Percentiles rank a stretch among this genome's conserved stretches.
phyloP scores from a whole-genome alignment of 78 protist genomes.

The Chrysochromulina tobinii region DNA sequence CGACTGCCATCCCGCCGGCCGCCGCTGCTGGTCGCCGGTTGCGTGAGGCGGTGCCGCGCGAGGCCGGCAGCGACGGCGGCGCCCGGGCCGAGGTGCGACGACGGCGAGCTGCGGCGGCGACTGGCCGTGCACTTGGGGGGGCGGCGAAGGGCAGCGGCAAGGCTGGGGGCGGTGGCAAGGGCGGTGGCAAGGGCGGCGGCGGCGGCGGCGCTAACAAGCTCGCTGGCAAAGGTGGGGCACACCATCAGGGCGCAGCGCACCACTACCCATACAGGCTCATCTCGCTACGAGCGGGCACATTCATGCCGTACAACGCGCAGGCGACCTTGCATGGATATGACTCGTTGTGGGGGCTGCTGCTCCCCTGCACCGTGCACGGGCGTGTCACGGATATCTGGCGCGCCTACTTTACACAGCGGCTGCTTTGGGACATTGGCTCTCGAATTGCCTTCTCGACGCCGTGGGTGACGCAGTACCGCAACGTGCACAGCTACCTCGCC shows the following conservation, averaged over 20 bases:
- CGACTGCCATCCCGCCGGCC: no score
- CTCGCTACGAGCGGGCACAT: not conserved
- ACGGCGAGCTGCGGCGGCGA: no score
- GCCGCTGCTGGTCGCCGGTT: no score
- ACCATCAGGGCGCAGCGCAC: no score
- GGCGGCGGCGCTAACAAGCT: no score
- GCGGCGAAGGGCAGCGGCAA: no score
- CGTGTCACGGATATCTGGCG: slow-evolving; percentile 47
- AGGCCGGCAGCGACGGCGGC: no score
- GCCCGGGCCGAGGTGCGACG: no score
- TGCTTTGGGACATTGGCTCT: not conserved
- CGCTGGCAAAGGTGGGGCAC: no score
- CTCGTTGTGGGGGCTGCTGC: slow-evolving; percentile 7
- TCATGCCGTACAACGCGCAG: slow-evolving; percentile 30
- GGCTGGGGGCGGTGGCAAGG: not conserved
- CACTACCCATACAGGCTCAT: no score
- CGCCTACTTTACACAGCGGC: not conserved
- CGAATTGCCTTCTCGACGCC: slow-evolving; percentile 22
- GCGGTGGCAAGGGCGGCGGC: not conserved
- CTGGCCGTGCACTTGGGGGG: no score
- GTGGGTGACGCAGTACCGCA: not conserved
- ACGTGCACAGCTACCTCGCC: slow-evolving; percentile 37
- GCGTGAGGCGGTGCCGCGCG: no score
- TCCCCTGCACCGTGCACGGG: slow-evolving; percentile 36
- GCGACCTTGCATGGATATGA: not conserved